phyloP scores from a whole-genome alignment of 257 asterid genomes.

The Nicotiana benthamiana region DNA sequence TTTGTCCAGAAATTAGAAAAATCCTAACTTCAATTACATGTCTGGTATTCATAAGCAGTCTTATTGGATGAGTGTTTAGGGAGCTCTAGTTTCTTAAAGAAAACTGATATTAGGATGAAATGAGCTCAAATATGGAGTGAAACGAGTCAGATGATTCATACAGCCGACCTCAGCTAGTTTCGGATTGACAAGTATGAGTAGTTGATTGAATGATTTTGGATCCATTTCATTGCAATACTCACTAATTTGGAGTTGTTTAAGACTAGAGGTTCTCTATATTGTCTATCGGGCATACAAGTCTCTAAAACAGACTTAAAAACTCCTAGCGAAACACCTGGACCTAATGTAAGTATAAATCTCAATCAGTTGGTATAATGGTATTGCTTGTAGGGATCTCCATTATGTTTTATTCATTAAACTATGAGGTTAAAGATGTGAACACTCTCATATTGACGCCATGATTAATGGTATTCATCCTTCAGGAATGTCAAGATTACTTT shows the following conservation, averaged over 20 bases:
- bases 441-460: neutral
- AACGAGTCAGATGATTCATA: neutral
- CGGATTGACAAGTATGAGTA: neutral
- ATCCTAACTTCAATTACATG: neutral
- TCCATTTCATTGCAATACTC: no score
- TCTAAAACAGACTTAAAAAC: no score
- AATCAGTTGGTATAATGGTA: no score
- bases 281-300: no score
- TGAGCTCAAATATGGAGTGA: neutral
- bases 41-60: neutral
- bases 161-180: neutral
- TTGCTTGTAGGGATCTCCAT: no score
- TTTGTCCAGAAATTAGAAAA: neutral
- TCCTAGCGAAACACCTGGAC: no score
- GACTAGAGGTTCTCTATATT: no score
- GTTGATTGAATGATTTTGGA: neutral
- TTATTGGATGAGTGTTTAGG: neutral
- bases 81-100: neutral
- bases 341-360: no score
- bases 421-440: neutral
- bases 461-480: conserved; percentile 13
- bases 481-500: conserved; percentile 14
- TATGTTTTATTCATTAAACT: no score
- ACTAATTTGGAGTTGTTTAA: no score
- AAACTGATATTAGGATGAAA: neutral